Percentiles rank a stretch among this genome's conserved stretches.
phyloP scores from a whole-genome alignment of 1,284 basidiomycete species.

The Ceratobasidium sp. region DNA sequence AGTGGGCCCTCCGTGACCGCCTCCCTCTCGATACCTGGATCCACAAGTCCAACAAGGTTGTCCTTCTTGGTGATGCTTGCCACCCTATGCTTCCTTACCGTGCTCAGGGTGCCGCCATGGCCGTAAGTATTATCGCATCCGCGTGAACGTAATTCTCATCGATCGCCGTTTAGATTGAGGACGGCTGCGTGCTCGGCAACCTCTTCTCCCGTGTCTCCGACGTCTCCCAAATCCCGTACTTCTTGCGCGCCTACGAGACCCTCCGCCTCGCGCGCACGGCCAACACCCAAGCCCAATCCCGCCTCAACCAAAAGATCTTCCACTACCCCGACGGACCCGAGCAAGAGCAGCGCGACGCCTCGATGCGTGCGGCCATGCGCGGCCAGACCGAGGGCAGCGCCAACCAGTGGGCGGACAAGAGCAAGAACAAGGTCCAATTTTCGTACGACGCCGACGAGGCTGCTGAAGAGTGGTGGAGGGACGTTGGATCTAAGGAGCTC shows the following conservation, averaged over 20 bases:
- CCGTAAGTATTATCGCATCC: conserved; percentile 45
- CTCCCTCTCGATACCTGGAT: conserved; percentile 53
- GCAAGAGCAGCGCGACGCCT: conserved; percentile 38
- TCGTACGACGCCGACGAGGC: conserved; percentile 41
- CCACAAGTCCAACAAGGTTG: conserved; percentile 54
- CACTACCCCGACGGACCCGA: conserved; percentile 41
- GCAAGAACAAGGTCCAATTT: conserved; percentile 39
- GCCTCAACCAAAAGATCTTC: conserved; percentile 42
- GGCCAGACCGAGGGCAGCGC: conserved; percentile 37
- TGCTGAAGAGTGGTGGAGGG: conserved; percentile 41
- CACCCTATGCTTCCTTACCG: conserved; percentile 74
- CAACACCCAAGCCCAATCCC: conserved; percentile 39
- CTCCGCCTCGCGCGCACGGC: conserved; percentile 40
- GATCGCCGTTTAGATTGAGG: conserved; percentile 56
- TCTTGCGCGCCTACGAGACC: conserved; percentile 40
- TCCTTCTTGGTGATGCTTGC: conserved; percentile 60
- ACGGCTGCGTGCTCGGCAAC: conserved; percentile 64
- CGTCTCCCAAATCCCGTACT: conserved; percentile 29
- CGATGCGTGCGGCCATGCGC: conserved; percentile 41
- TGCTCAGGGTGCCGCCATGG: conserved; percentile 72
- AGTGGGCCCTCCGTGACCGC: conserved; percentile 51
- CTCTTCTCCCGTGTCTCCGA: conserved; percentile 43
- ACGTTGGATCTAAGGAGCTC: conserved; percentile 38
- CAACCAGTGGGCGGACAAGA: conserved; percentile 43
- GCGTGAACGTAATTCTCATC: neutral